Base-by-base conservation (phyloP, 225 moss, liverwort and hornwort species). In the Ulota crispa region DNA sequence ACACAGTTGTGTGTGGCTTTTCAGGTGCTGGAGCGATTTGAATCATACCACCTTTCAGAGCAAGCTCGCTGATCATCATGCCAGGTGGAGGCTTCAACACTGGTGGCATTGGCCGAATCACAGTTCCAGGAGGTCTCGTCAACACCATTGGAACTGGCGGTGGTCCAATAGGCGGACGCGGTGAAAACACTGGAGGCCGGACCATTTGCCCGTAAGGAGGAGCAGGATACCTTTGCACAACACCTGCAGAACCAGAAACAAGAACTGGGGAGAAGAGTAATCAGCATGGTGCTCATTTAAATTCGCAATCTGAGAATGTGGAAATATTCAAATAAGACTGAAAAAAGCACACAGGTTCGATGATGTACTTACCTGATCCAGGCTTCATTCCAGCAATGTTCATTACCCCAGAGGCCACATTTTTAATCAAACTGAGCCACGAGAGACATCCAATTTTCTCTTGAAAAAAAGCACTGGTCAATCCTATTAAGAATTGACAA, bases 1-100 rank as follows among this genome's bases (percentile, higher is more conserved):
- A 97, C 1, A 97, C 94, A 30, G 97, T 97, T 32, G 97, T 97
- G 89, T 97, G 97, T 43, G 97, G 93, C 88, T 95, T 97, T 81
- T 97, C 97, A 52, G 92, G 89, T 73, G 93, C 89, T 53, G 91
- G 83, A 34, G 88, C 81, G 55, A 97, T 90, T 77, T 92, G 93
- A 60, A 91, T 92, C 52, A 97, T 45, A 45, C 82, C 89, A 71
- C 95, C 93, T 83, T 97, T 97, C n/a, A 92, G 83, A 85, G 91
- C 92, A 68, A 92, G 80, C 62, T 97, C 97, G 39, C 89, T 88
- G 15, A 95, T 89, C 83, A 88, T 82, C 94, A 97, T 90, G 43
- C 94, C 95, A 68, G 95, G 94, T 41, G 87, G 94, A 42, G 97
- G 97, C 81, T 97, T 97, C 78, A 97, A 78, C 57, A 97, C 95